Conservation (phyloP, 768 basidiomycete genomes). For the Leucocoprinus sp. region DNA sequence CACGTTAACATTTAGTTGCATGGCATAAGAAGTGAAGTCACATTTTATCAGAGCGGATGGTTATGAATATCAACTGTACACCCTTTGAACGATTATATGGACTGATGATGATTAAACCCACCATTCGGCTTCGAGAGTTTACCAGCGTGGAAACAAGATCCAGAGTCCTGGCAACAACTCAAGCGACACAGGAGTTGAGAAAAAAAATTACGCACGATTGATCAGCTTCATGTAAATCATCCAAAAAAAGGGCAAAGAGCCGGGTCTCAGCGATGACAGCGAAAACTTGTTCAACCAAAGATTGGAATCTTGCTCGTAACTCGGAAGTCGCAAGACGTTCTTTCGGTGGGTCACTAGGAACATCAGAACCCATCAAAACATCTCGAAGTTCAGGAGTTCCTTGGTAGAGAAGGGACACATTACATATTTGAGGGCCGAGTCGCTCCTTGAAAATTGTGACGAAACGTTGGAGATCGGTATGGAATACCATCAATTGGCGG, state of each 20-base stretch:
- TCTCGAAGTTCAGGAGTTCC: slow-evolving; percentile 64
- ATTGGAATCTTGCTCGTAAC: slow-evolving; percentile 62
- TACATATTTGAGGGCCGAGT: slow-evolving; percentile 63
- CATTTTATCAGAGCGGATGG: slow-evolving; percentile 49
- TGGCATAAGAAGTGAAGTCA: slow-evolving; percentile 15
- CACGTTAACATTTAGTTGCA: slow-evolving; percentile 1
- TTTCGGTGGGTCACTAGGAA: slow-evolving; percentile 40
- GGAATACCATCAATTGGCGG: slow-evolving; percentile 67
- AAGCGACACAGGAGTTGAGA: background rate
- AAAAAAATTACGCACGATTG: slow-evolving; percentile 40
- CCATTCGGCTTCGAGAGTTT: slow-evolving; percentile 61
- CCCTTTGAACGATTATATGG: background rate
- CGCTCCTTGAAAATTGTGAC: slow-evolving; percentile 48
- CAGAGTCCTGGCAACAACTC: slow-evolving; percentile 37
- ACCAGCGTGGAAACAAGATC: slow-evolving; percentile 58
- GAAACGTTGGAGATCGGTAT: slow-evolving; percentile 61
- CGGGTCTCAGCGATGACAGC: slow-evolving; percentile 61
- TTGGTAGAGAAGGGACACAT: slow-evolving; percentile 62
- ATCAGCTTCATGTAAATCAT: slow-evolving; percentile 70
- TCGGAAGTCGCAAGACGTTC: slow-evolving; percentile 52
- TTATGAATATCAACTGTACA: slow-evolving; percentile 53
- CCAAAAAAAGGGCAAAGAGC: slow-evolving; percentile 62
- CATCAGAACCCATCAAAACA: slow-evolving; percentile 47
- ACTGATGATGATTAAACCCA: slow-evolving; percentile 18
- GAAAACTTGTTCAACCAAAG: slow-evolving; percentile 63